Conservation (phyloP, 106 monocot genomes). For the Cymbidium sinense region DNA sequence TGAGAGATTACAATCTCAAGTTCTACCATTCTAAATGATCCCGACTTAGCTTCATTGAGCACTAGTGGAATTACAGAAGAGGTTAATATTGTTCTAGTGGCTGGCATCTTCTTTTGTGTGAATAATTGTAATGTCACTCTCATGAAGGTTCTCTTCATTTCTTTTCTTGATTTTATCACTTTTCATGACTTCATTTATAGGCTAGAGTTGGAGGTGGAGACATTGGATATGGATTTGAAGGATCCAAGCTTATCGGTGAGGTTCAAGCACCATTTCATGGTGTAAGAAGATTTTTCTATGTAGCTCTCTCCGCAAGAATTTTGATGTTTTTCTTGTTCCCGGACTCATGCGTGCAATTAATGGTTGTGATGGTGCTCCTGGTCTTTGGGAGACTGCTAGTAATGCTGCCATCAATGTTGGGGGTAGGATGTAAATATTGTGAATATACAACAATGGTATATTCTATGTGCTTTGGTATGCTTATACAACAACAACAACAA, state of each 20-base stretch:
- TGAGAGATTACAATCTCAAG: constrained; percentile 90
- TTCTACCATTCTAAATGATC: constrained; percentile 93
- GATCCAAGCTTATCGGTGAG: constrained; percentile 97
- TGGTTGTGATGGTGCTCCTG: constrained; percentile 86
- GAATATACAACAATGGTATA: background rate
- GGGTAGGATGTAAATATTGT: constrained; percentile 35
- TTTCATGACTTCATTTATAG: constrained; percentile 23
- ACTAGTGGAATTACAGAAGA: constrained; percentile 90
- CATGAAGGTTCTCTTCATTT: background rate
- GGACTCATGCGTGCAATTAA: constrained; percentile 74
- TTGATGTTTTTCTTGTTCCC: constrained; percentile 74
- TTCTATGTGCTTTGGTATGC: background rate
- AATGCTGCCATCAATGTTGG: constrained; percentile 92
- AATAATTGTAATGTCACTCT: background rate
- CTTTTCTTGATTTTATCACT: constrained; percentile 1
- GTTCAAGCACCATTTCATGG: constrained; percentile 99
- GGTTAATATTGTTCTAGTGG: constrained; percentile 26
- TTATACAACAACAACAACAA: no score
- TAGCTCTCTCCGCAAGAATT: constrained; percentile 89
- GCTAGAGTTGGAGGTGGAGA: constrained; percentile 83
- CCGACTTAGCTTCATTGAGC: constrained; percentile 95
- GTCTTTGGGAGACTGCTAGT: constrained; percentile 57
- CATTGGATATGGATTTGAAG: constrained; percentile 91
- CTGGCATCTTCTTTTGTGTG: background rate
- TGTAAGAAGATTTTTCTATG: constrained; percentile 96